These are phyloP conservation scores for Neofusicoccum cordaticola DNA, from an alignment of 2,329 filamentous ascomycete genomes.

Conservation along the genomic window DNA sequence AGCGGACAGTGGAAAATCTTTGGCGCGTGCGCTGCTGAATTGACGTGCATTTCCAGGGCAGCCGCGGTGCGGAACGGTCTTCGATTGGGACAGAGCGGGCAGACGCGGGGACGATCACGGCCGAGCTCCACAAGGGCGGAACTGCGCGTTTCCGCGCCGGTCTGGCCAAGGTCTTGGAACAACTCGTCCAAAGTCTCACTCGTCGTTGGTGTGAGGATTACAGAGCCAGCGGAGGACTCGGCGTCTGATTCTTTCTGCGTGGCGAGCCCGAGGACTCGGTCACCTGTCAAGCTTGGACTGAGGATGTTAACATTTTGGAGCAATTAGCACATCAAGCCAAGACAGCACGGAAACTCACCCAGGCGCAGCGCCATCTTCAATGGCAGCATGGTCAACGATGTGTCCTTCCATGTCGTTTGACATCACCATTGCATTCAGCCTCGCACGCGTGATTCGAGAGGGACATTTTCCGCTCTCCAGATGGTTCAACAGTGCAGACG, in stretches of 20 bases:
- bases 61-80: not conserved
- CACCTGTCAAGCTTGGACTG: not conserved
- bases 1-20: slow-evolving; percentile 4
- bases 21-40: slow-evolving; percentile 5
- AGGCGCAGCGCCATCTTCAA: not conserved
- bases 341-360: not conserved
- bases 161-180: too few relatives aligned
- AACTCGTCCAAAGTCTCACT: not conserved
- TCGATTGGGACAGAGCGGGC: not conserved
- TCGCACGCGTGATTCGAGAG: slow-evolving; percentile 16
- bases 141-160: too few relatives aligned
- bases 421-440: slow-evolving; percentile 18
- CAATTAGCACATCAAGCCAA: too few relatives aligned
- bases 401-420: slow-evolving; percentile 12
- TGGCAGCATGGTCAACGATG: slow-evolving; percentile 10
- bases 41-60: not conserved
- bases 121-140: too few relatives aligned
- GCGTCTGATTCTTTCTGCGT: not conserved
- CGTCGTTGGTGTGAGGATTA: not conserved
- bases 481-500: slow-evolving; percentile 18
- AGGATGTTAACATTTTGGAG: not conserved
- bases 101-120: not conserved
- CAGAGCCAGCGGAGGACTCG: not conserved
- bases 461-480: slow-evolving; percentile 19
- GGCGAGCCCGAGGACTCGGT: not conserved